Evolutionary conservation across 192 early-diverging fungal species (phyloP).

Genomic region (Rhizoclosmatium sp.): DNA sequence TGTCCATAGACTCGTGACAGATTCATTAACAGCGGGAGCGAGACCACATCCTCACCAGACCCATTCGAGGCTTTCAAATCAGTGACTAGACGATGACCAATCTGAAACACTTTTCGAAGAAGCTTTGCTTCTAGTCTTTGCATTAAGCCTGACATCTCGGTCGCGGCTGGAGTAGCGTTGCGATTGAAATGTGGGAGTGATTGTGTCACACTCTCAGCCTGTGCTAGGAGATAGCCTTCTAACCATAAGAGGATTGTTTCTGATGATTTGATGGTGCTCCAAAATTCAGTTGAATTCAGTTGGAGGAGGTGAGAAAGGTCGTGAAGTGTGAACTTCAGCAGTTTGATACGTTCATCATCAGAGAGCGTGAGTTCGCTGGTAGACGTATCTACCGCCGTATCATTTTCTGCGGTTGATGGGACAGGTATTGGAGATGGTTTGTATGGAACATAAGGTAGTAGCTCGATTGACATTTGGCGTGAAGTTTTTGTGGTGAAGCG

Average conservation of each 20-base stretch:
- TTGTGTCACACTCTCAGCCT: background rate
- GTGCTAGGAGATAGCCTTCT: background rate
- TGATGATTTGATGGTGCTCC: background rate
- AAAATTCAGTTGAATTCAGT: background rate
- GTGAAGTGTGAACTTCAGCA: background rate
- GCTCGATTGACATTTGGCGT: background rate
- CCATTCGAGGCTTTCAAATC: no score
- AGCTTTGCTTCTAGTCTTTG: slow-evolving; percentile 6
- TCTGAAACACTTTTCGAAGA: slow-evolving; percentile 4
- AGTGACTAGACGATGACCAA: background rate
- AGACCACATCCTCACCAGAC: no score
- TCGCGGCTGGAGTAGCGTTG: background rate
- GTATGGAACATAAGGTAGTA: slow-evolving; percentile 6
- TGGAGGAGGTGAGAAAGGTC: background rate
- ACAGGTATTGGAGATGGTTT: background rate
- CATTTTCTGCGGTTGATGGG: background rate
- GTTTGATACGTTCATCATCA: slow-evolving; percentile 4
- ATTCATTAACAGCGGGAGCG: background rate
- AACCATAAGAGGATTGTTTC: background rate
- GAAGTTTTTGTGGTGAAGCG: background rate
- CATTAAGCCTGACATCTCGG: background rate
- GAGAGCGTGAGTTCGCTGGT: background rate
- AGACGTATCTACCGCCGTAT: background rate
- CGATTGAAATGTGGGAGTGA: background rate
- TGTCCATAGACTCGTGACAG: background rate